Evolutionary conservation across 2,329 filamentous ascomycete species (phyloP), one percentile per base, ranked within the genome.

Genomic region (Cladosporium sp.): DNA sequence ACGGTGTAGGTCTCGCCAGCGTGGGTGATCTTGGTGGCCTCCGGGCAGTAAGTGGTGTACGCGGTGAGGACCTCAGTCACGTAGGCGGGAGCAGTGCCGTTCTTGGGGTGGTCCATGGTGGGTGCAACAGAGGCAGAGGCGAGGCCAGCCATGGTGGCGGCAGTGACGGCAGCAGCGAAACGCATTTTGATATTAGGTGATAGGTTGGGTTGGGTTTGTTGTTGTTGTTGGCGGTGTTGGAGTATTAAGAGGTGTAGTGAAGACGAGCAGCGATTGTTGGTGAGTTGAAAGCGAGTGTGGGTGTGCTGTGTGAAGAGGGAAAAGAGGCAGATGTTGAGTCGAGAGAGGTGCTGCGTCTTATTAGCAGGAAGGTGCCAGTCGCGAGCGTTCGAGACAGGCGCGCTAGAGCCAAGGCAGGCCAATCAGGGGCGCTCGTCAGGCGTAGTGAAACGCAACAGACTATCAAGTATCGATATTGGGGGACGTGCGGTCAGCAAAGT

Each of bases 151-250:
- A 81, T 71, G 70, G 78, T 76, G 67, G 65, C 65, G 65, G 69
- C 68, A 61, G 69, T 66, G 55, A 65, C 65, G 78, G 67, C 67
- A 62, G 68, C 70, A 70, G 81, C 77, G 80, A 82, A 82, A 79
- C 80, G 81, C 82, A 84, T 84, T 69, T 78, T 83, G 80, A 76
- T 69, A 65, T 65, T 61, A 56, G 58, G 31, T 21, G 31, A 26
- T 29, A 29, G 49, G 56, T 18, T 65, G 31, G 29, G 14, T 28
- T n/a, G 16, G 26, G 31, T 62, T 53, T 28, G 28, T 4, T 31
- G n/a, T 29, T 29, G 57, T n/a, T 29, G 28, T 18, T 31, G 31
- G 28, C 21, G 46, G 26, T 31, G 50, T 40, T 57, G 49, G 16
- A 53, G 63, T 65, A 40, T 60, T 60, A 53, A 53, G 29, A 33